Conservation (phyloP, 1,139 yeast species). For the Pichia sp. region DNA sequence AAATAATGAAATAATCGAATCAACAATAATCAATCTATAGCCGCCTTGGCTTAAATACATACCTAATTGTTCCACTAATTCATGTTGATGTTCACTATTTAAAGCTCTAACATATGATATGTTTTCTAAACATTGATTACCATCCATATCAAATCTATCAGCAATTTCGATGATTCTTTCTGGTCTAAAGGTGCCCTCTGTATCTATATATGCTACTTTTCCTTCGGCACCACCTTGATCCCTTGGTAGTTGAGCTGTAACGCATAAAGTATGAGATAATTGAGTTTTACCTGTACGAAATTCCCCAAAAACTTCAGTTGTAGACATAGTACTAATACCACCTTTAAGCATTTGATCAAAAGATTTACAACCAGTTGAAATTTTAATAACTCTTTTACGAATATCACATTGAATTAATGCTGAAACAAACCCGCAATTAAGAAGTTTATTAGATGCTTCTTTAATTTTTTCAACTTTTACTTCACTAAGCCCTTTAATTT, state of each 20-base stretch:
- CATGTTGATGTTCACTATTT: constrained; percentile 58
- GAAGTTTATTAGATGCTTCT: constrained; percentile 51
- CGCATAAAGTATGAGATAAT: constrained; percentile 54
- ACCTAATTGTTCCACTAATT: constrained; percentile 48
- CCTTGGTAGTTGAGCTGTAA: constrained; percentile 50
- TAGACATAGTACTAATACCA: constrained; percentile 55
- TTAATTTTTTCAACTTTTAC: constrained; percentile 57
- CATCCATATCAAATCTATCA: constrained; percentile 47
- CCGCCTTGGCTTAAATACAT: constrained; percentile 43
- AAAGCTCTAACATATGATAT: constrained; percentile 48
- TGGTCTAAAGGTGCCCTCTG: constrained; percentile 57
- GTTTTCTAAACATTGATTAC: constrained; percentile 40
- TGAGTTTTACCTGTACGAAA: constrained; percentile 60
- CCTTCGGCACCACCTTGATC: constrained; percentile 57
- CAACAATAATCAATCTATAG: constrained; percentile 34
- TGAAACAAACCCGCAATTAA: constrained; percentile 47
- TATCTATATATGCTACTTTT: constrained; percentile 54
- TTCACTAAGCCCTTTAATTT: constrained; percentile 36
- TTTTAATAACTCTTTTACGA: constrained; percentile 39
- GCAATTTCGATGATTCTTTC: constrained; percentile 52
- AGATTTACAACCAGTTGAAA: constrained; percentile 51
- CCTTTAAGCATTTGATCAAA: constrained; percentile 53
- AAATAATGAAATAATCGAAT: constrained; percentile 58
- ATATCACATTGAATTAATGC: constrained; percentile 47
- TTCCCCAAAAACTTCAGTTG: constrained; percentile 60